These are phyloP conservation scores for Sporothrix brunneoviolacea DNA, from an alignment of 2,329 filamentous ascomycete genomes.

Conservation along the genomic window DNA sequence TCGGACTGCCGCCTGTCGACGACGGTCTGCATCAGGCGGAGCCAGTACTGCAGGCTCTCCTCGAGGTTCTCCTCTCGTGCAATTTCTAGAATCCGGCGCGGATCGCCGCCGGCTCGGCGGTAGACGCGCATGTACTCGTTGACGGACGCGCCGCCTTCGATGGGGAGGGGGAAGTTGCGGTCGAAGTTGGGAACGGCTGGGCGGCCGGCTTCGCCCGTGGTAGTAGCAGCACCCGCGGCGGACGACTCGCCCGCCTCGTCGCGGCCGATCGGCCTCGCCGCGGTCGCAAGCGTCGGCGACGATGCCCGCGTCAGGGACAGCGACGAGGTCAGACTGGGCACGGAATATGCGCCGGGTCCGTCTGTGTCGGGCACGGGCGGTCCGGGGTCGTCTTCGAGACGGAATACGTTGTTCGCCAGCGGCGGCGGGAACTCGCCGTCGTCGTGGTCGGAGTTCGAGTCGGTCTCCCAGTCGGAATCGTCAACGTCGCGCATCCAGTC, in stretches of 20 bases:
- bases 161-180: background rate
- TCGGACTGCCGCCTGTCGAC: slow-evolving; percentile 17
- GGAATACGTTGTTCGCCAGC: too few species aligned
- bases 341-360: background rate
- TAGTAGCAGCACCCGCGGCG: background rate
- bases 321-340: too few species aligned
- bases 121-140: slow-evolving; percentile 50
- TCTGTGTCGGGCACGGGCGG: background rate
- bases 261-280: too few species aligned
- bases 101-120: slow-evolving; percentile 53
- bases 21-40: slow-evolving; percentile 43
- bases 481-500: background rate
- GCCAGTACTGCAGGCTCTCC: slow-evolving; percentile 53
- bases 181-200: background rate
- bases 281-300: too few species aligned
- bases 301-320: too few species aligned
- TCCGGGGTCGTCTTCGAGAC: background rate
- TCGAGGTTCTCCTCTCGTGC: slow-evolving; percentile 54
- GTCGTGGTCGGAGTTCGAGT: background rate
- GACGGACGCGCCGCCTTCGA: slow-evolving; percentile 23
- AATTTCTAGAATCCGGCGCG: slow-evolving; percentile 51
- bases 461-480: slow-evolving; percentile 10
- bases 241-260: background rate
- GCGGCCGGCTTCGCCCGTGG: background rate
- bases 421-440: background rate